Conservation (phyloP, 192 early-diverging fungal species). For the Entomortierella parvispora region DNA sequence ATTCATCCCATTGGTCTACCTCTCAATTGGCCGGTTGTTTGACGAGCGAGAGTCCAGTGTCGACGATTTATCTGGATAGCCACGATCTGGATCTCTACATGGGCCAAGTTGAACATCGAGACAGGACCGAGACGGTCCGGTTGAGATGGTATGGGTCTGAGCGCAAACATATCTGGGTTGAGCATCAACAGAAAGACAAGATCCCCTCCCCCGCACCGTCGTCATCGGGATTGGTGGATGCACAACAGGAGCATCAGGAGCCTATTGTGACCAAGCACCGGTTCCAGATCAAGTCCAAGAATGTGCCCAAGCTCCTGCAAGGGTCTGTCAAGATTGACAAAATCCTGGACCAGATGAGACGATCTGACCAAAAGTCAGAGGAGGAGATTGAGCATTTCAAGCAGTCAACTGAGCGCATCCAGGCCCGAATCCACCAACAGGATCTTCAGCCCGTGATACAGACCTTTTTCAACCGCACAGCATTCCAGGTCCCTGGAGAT, state of each 20-base stretch:
- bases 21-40: slow-evolving; percentile 30
- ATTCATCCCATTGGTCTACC: slow-evolving; percentile 19
- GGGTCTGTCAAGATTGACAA: slow-evolving; percentile 34
- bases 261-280: slow-evolving; percentile 35
- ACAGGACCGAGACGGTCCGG: slow-evolving; percentile 84
- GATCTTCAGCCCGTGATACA: slow-evolving; percentile 31
- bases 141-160: slow-evolving; percentile 90
- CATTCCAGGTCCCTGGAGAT: slow-evolving; percentile 62
- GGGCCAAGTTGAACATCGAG: slow-evolving; percentile 80
- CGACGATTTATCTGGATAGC: slow-evolving; percentile 93
- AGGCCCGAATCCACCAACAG: slow-evolving; percentile 33
- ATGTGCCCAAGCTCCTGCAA: slow-evolving; percentile 38
- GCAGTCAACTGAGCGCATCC: slow-evolving; percentile 23
- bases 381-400: slow-evolving; percentile 41
- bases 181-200: slow-evolving; percentile 79
- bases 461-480: slow-evolving; percentile 59
- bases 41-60: slow-evolving; percentile 61
- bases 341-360: slow-evolving; percentile 23
- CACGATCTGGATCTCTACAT: slow-evolving; percentile 83
- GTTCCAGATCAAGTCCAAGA: slow-evolving; percentile 50
- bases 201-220: not conserved
- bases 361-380: slow-evolving; percentile 36
- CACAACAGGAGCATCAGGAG: not conserved
- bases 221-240: no score
- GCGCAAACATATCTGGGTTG: slow-evolving; percentile 83